These are phyloP conservation scores for Blastobotrys proliferans DNA, from an alignment of 1,139 yeast genomes.

Conservation along the genomic window DNA sequence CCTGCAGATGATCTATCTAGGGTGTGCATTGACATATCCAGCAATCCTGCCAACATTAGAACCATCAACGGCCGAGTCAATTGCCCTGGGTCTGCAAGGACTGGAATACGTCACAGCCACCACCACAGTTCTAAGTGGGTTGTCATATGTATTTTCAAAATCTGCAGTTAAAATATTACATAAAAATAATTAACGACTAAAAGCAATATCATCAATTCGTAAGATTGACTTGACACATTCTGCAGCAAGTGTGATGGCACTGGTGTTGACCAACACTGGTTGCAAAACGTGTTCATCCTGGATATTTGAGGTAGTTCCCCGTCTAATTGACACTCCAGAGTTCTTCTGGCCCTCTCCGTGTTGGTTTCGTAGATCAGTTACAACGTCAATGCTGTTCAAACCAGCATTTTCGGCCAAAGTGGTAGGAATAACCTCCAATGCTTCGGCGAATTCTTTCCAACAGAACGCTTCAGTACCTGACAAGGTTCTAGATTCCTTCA, in stretches of 20 bases:
- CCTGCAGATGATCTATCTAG: constrained; percentile 87
- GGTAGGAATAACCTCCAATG: constrained; percentile 93
- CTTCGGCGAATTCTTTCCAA: constrained; percentile 93
- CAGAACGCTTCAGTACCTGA: constrained; percentile 93
- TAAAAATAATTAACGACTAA: constrained; percentile 49
- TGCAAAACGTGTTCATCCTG: constrained; percentile 92
- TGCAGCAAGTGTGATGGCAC: constrained; percentile 90
- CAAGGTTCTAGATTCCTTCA: constrained; percentile 70
- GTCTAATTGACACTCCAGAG: constrained; percentile 94
- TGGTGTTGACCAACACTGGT: constrained; percentile 90
- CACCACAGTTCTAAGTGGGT: constrained; percentile 77
- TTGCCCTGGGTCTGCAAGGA: constrained; percentile 27
- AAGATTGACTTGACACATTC: constrained; percentile 94
- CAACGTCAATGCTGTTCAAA: constrained; percentile 87
- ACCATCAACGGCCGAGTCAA: constrained; percentile 22
- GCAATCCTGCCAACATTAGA: constrained; percentile 42
- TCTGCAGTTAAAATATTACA: constrained; percentile 55
- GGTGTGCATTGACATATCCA: constrained; percentile 66
- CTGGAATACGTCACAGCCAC: constrained; percentile 59
- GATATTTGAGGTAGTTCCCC: constrained; percentile 90
- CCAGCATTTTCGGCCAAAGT: constrained; percentile 99
- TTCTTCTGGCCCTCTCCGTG: constrained; percentile 88
- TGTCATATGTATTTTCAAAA: constrained; percentile 66
- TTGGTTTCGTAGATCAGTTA: constrained; percentile 87
- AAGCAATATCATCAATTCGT: constrained; percentile 93